phyloP scores from a whole-genome alignment of 106 monocot species.

The Ottelia alismoides region DNA sequence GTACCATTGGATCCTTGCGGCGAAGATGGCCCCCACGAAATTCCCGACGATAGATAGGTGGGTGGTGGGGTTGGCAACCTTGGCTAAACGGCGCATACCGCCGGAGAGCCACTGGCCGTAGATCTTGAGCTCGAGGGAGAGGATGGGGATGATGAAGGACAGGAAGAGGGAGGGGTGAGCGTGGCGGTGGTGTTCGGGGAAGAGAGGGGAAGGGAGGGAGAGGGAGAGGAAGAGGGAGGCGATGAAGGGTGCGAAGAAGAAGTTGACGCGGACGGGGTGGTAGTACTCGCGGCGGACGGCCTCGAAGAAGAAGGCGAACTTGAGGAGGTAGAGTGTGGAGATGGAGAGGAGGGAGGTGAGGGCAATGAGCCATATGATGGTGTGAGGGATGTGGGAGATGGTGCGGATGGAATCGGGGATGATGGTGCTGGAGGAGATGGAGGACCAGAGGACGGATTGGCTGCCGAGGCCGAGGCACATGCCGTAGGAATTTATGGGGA shows the following conservation, averaged over 20 bases:
- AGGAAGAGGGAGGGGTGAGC: constrained; percentile 46
- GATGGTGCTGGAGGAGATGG: neutral
- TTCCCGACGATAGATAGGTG: constrained; percentile 60
- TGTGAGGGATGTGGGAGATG: neutral
- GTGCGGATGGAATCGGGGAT: neutral
- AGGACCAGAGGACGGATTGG: constrained; percentile 1
- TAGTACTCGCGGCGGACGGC: neutral
- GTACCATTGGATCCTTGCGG: constrained; percentile 35
- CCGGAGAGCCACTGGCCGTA: constrained; percentile 14
- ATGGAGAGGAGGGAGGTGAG: neutral
- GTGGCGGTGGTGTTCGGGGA: constrained; percentile 8
- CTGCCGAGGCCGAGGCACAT: neutral
- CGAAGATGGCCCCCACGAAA: constrained; percentile 60
- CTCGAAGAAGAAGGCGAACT: neutral
- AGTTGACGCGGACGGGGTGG: constrained; percentile 1
- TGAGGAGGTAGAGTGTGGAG: neutral
- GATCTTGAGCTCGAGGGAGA: constrained; percentile 66
- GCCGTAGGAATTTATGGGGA: neutral
- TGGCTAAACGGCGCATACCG: constrained; percentile 32
- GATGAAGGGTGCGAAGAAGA: neutral
- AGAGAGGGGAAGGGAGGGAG: constrained; percentile 25
- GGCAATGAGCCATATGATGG: neutral
- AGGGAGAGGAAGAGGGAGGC: constrained; percentile 38
- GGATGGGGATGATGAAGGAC: constrained; percentile 62
- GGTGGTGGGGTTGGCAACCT: too few relatives aligned